Evolutionary conservation across 2,329 filamentous ascomycete species (phyloP).

Genomic region (Scytalidium sp.): DNA sequence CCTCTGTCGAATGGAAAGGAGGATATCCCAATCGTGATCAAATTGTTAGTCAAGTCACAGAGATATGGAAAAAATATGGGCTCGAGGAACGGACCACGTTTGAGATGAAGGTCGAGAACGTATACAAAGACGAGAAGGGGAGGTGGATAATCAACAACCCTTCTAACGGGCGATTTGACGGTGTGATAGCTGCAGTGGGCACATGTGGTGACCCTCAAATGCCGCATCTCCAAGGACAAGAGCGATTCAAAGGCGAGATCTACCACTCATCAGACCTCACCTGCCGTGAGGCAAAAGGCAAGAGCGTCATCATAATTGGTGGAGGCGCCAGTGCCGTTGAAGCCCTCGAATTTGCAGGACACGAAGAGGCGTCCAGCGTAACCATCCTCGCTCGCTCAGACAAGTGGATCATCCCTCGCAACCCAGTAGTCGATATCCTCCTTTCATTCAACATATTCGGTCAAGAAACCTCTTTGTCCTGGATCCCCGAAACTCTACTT

Average conservation of each 20-base stretch:
- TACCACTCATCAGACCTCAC: conserved; percentile 76
- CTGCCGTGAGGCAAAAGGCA: conserved; percentile 68
- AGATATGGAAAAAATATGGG: conserved; percentile 73
- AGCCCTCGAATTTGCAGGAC: conserved; percentile 74
- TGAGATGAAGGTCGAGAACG: conserved; percentile 63
- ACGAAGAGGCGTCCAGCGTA: conserved; percentile 63
- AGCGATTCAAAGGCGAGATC: conserved; percentile 68
- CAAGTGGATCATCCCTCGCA: conserved; percentile 86
- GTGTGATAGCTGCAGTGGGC: conserved; percentile 73
- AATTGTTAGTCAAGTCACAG: conserved; percentile 68
- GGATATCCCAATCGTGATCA: conserved; percentile 78
- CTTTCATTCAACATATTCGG: conserved; percentile 78
- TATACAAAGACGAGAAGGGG: conserved; percentile 65
- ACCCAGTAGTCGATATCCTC: conserved; percentile 69
- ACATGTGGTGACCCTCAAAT: conserved; percentile 78
- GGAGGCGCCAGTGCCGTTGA: conserved; percentile 81
- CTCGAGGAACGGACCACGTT: conserved; percentile 71
- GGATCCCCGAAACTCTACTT: conserved; percentile 74
- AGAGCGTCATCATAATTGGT: conserved; percentile 73
- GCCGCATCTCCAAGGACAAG: conserved; percentile 66
- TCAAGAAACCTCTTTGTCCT: conserved; percentile 70
- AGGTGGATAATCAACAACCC: conserved; percentile 77
- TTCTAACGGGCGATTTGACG: conserved; percentile 71
- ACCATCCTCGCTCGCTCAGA: conserved; percentile 74
- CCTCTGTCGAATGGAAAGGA: conserved; percentile 68